A percentile compares a stretch with the other conserved stretches of the same genome.
Conservation (phyloP, 441 rosid genomes). For the Populus tomentosa region DNA sequence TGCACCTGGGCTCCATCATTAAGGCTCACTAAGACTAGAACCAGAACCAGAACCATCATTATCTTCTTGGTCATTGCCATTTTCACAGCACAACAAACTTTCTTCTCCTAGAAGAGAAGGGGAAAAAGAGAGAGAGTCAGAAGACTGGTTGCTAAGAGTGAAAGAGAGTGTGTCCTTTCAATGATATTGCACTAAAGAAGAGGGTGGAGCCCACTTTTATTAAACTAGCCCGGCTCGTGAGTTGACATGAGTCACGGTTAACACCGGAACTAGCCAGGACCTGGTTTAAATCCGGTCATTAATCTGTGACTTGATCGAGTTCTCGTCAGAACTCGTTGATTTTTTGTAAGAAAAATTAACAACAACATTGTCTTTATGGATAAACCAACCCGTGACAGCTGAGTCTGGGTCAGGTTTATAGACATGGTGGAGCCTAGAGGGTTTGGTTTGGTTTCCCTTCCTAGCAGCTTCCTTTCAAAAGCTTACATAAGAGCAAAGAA, state of each 20-base stretch:
- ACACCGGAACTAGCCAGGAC: too few relatives aligned
- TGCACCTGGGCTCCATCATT: conserved; percentile 36
- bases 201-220: background rate
- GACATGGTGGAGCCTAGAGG: background rate
- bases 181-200: background rate
- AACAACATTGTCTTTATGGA: background rate
- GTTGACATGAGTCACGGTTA: too few relatives aligned
- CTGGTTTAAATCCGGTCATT: background rate
- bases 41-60: background rate
- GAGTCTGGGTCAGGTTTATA: background rate
- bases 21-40: conserved; percentile 11
- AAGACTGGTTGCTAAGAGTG: background rate
- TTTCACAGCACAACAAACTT: background rate
- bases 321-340: background rate
- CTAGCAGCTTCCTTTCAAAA: background rate
- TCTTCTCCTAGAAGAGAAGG: background rate
- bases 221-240: too few relatives aligned
- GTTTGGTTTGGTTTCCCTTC: background rate
- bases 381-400: background rate
- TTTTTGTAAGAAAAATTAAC: too few relatives aligned
- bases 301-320: background rate
- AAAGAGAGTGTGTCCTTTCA: background rate
- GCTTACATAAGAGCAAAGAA: background rate
- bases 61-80: background rate
- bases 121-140: background rate